Evolutionary conservation across 805 yeast genomes (phyloP).

Genomic region (Helenozyma rhizophorensis): DNA sequence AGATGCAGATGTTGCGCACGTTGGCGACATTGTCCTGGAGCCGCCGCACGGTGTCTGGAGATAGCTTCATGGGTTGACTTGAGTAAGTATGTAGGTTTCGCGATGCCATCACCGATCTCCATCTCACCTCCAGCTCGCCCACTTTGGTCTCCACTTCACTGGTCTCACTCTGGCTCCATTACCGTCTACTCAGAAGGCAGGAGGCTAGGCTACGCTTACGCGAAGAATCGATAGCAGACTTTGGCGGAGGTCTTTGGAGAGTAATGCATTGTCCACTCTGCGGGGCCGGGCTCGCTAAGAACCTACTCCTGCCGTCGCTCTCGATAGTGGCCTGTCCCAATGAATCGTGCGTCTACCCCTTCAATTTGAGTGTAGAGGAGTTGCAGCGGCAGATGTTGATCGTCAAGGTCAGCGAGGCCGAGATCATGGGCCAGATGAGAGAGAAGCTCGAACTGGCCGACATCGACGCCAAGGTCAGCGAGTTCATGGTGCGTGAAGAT

Average conservation of each 20-base stretch:
- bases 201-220: too few species aligned
- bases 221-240: too few species aligned
- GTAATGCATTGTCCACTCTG: constrained; percentile 30
- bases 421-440: constrained; percentile 24
- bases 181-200: too few species aligned
- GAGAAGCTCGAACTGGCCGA: constrained; percentile 21
- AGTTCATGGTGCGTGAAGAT: constrained; percentile 23
- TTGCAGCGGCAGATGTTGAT: constrained; percentile 22
- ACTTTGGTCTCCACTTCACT: too few species aligned
- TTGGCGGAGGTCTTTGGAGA: too few species aligned
- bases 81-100: too few species aligned
- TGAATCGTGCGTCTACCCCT: constrained; percentile 28
- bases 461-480: constrained; percentile 22
- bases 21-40: constrained; percentile 66
- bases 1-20: constrained; percentile 86
- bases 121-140: not conserved
- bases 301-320: constrained; percentile 23
- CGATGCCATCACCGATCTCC: not conserved
- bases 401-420: constrained; percentile 16
- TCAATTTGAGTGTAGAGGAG: constrained; percentile 27
- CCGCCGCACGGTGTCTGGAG: constrained; percentile 57
- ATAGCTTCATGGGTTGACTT: constrained; percentile 55
- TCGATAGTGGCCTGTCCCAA: constrained; percentile 27
- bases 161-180: too few species aligned
- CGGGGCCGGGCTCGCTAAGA: constrained; percentile 18